Percentiles rank a stretch among this genome's conserved stretches.
These are phyloP conservation scores for Xerocomus potaroensis DNA, from an alignment of 768 basidiomycete species.

Conservation along the genomic window DNA sequence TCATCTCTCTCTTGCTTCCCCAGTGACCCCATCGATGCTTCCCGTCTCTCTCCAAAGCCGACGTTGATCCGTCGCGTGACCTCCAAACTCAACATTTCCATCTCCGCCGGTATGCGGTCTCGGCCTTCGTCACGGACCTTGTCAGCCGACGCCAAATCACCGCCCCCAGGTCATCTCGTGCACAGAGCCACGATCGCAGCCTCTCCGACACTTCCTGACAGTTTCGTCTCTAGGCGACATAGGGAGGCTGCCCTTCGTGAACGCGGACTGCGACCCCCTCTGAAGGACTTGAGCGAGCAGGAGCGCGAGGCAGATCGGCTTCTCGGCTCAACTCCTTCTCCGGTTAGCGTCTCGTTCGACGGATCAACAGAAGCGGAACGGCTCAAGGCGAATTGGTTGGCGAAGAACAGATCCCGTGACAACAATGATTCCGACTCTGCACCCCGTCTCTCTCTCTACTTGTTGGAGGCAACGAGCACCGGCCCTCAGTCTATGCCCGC, in stretches of 20 bases:
- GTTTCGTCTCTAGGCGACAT: slow-evolving; percentile 19
- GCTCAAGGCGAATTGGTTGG: slow-evolving; percentile 54
- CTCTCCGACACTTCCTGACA: slow-evolving; percentile 20
- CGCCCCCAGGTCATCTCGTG: no score
- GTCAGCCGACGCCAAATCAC: no score
- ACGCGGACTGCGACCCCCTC: slow-evolving; percentile 52
- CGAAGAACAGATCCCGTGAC: slow-evolving; percentile 31
- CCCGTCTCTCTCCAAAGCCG: slow-evolving; percentile 1
- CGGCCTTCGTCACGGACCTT: slow-evolving; percentile 15
- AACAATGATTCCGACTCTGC: slow-evolving; percentile 22
- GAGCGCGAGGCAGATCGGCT: slow-evolving; percentile 42
- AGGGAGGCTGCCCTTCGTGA: slow-evolving; percentile 56
- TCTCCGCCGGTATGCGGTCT: slow-evolving; percentile 8
- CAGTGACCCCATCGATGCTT: slow-evolving; percentile 5
- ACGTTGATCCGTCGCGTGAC: slow-evolving; percentile 29
- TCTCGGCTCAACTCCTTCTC: slow-evolving; percentile 34
- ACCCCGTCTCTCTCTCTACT: neutral
- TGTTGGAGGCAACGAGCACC: neutral
- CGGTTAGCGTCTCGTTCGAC: slow-evolving; percentile 17
- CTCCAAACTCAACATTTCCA: slow-evolving; percentile 24
- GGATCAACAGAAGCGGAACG: slow-evolving; percentile 43
- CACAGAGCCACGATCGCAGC: neutral
- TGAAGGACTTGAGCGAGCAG: slow-evolving; percentile 32
- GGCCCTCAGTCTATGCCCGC: neutral
- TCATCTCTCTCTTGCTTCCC: slow-evolving; percentile 11